These are phyloP conservation scores for Sporisorium iseilematis-ciliati DNA, from an alignment of 1,284 basidiomycete species.

Conservation along the genomic window DNA sequence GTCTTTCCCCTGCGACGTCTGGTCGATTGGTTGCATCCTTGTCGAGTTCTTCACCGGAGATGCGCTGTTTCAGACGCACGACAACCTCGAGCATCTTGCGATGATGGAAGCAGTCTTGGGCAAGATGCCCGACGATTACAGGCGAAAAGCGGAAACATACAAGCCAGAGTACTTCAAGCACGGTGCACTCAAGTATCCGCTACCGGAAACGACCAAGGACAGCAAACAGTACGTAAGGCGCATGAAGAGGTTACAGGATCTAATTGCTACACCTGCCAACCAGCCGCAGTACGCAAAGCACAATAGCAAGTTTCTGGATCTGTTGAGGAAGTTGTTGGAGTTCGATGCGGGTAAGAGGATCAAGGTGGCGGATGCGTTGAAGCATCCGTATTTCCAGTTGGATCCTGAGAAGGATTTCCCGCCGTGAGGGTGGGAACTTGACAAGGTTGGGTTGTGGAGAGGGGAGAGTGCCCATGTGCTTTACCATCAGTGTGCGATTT, in stretches of 20 bases:
- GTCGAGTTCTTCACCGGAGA: constrained; percentile 99
- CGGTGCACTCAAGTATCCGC: constrained; percentile 88
- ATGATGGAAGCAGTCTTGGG: constrained; percentile 99
- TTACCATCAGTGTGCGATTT: not conserved
- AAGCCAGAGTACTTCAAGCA: constrained; percentile 95
- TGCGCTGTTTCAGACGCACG: constrained; percentile 97
- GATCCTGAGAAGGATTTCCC: constrained; percentile 62
- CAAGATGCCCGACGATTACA: constrained; percentile 88
- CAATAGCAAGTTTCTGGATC: constrained; percentile 85
- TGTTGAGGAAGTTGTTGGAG: constrained; percentile 86
- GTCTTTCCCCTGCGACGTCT: constrained; percentile 98
- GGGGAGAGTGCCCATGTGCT: no score
- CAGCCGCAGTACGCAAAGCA: constrained; percentile 58
- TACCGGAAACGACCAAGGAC: constrained; percentile 84
- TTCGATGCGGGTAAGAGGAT: constrained; percentile 84
- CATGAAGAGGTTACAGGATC: constrained; percentile 85
- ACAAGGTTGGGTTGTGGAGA: no score
- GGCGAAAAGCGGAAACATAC: constrained; percentile 72
- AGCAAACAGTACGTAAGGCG: constrained; percentile 93
- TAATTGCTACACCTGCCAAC: constrained; percentile 75
- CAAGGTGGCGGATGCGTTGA: constrained; percentile 63
- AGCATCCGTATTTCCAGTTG: constrained; percentile 67
- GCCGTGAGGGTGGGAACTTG: constrained; percentile 15
- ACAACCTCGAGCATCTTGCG: constrained; percentile 97
- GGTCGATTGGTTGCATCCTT: constrained; percentile 97